Base-by-base conservation (phyloP, 768 basidiomycete genomes). In the Hortiboletus flavorubellus region DNA sequence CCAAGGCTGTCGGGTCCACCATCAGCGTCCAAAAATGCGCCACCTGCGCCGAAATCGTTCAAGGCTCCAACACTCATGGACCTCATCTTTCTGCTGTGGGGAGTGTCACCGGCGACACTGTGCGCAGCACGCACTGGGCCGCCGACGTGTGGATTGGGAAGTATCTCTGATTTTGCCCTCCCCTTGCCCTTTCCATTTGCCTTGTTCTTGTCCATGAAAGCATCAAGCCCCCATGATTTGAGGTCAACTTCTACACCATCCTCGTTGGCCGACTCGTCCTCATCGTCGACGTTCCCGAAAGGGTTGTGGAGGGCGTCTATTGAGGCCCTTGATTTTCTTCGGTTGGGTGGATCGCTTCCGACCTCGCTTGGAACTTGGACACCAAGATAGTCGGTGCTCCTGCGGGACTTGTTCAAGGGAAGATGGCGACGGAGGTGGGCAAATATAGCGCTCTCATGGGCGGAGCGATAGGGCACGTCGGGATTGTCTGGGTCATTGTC, bases 371-470 rank as follows among this genome's bases (percentile, higher is more conserved):
- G 85, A 33, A 88, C 72, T 18, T 84, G 72, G 8, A 88, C 82
- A 7, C 85, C 82, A 29, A 89, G 80, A 64, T 85, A 84, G 69
- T 89, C 86, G 30, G 75, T 64, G 61, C 80, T 86, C 64, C 77
- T 80, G 45, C 82, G 78, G 42, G 79, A 65, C 23, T 78, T 76
- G 54, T 76, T 76, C 58, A 80, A 74, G 47, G 78, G 78, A 48
- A 78, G 75, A 48, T 80, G 68, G 44, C 77, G 82, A 33, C 88
- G 84, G 39, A 91, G 75, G 67, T 89, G 86, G n/a, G 87, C 79
- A 63, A 93, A 93, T 56, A 93, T 87, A 48, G 90, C 91, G 56
- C 90, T 92, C 56, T 93, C 89, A 42, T 91, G 82, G 4, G 91
- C 91, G 45, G 82, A 86, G 52, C 79, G 80, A 59, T 76, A 72